Conservation (phyloP, 129 eudicot genomes). For the Scalesia atractyloides region DNA sequence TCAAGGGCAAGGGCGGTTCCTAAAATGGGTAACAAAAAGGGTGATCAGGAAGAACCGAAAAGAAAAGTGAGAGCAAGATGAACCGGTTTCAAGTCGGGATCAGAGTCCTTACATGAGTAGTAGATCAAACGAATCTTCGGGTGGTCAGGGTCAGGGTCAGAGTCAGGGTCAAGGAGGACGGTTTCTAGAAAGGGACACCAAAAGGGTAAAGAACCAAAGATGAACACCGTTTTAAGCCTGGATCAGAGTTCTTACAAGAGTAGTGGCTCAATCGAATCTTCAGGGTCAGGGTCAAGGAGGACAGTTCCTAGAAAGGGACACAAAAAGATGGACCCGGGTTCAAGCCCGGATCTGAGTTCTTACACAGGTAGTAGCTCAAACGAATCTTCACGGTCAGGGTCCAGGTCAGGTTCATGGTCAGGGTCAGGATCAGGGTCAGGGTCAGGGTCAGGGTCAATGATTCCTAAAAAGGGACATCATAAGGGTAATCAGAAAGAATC, state of each 20-base stretch:
- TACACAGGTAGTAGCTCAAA: neutral
- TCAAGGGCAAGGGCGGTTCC: neutral
- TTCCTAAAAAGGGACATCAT: constrained; percentile 16
- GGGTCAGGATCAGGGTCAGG: neutral
- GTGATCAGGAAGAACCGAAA: constrained; percentile 16
- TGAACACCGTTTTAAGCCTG: neutral
- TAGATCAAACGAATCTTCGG: constrained; percentile 3
- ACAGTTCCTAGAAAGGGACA: neutral
- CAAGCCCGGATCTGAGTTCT: neutral
- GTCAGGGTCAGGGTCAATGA: neutral
- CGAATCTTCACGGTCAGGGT: neutral
- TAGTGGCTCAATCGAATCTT: neutral
- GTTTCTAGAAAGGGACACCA: constrained; percentile 18
- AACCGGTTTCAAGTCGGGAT: neutral
- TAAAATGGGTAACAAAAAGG: constrained; percentile 10
- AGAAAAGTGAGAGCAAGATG: neutral
- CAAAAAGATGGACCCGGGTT: neutral
- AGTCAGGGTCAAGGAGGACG: too few relatives aligned
- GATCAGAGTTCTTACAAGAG: neutral
- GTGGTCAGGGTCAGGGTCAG: constrained; percentile 2
- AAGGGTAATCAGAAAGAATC: constrained; percentile 17
- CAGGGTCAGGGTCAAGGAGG: constrained; percentile 11
- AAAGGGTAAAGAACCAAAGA: constrained; percentile 6
- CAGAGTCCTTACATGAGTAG: neutral
- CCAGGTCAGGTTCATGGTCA: neutral